phyloP scores from a whole-genome alignment of 2,329 filamentous ascomycete species.

The Pyricularia grisea region DNA sequence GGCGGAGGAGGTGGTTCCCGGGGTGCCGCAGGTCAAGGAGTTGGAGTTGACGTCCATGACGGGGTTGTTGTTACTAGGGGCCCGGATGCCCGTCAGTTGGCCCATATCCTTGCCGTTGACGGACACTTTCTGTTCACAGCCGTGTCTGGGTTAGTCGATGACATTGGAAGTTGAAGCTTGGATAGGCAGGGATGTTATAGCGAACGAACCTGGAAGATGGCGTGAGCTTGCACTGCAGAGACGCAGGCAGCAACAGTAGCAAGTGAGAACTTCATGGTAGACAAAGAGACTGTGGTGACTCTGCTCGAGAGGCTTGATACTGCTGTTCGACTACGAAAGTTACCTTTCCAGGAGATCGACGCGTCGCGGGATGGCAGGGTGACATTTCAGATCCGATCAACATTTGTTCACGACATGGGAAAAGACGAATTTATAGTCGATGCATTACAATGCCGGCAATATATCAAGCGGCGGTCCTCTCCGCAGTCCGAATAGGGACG shows the following conservation, averaged over 20 bases:
- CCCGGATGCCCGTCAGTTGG: conserved; percentile 33
- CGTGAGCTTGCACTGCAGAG: conserved; percentile 26
- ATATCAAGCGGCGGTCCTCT: neutral
- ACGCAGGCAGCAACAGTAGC: conserved; percentile 22
- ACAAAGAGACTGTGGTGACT: neutral
- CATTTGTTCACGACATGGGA: neutral
- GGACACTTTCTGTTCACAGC: conserved; percentile 23
- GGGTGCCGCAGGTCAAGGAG: conserved; percentile 39
- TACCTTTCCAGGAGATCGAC: neutral
- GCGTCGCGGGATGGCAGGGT: neutral
- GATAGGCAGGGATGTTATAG: neutral
- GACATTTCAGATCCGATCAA: neutral
- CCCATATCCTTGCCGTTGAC: conserved; percentile 35
- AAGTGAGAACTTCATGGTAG: conserved; percentile 28
- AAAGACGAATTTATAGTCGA: neutral
- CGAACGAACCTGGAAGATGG: conserved; percentile 30
- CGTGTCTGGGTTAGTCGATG: neutral
- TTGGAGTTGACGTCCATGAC: conserved; percentile 37
- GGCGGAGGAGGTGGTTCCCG: conserved; percentile 27
- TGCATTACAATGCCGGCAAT: neutral
- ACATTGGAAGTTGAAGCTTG: neutral
- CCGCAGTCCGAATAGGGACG: neutral
- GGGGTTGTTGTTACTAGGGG: conserved; percentile 42
- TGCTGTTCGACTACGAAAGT: neutral
- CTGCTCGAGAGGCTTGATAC: conserved; percentile 4